Evolutionary conservation across 306 rosid species (phyloP).

Genomic region (Vigna reflexopilosa): DNA sequence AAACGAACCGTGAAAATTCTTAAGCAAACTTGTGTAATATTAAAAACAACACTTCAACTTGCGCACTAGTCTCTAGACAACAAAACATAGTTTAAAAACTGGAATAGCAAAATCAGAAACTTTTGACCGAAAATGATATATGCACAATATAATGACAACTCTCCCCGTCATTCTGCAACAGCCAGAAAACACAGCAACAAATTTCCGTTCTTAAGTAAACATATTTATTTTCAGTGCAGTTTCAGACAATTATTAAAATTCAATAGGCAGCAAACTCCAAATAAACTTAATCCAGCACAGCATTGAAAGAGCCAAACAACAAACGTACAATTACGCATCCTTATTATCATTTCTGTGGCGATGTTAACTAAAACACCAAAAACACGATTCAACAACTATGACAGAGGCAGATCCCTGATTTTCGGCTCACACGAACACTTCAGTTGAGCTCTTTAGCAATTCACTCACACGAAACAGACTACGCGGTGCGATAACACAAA

Average conservation of each 20-base stretch:
- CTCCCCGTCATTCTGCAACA: background rate
- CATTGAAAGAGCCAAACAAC: constrained; percentile 1
- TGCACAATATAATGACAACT: constrained; percentile 5
- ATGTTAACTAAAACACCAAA: constrained; percentile 17
- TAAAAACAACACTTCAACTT: constrained; percentile 1
- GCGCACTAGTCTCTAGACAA: constrained; percentile 13
- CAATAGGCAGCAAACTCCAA: constrained; percentile 20
- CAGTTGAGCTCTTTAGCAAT: constrained; percentile 16
- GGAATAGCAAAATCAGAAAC: constrained; percentile 2
- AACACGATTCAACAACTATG: constrained; percentile 23
- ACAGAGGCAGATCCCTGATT: constrained; percentile 29
- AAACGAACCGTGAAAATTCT: constrained; percentile 26
- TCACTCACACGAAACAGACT: constrained; percentile 12
- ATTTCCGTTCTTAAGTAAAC: background rate
- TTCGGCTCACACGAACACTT: constrained; percentile 17
- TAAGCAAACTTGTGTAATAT: constrained; percentile 1
- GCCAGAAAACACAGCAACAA: background rate
- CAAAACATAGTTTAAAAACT: constrained; percentile 13
- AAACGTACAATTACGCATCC: background rate
- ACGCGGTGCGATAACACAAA: background rate
- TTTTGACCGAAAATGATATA: background rate
- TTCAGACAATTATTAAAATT: background rate
- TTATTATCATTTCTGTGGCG: background rate
- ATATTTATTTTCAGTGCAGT: background rate
- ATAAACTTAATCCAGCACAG: background rate